A percentile compares a stretch with the other conserved stretches of the same genome.
phyloP scores from a whole-genome alignment of 176 grass and related monocot species.

The Carex myosuroides region DNA sequence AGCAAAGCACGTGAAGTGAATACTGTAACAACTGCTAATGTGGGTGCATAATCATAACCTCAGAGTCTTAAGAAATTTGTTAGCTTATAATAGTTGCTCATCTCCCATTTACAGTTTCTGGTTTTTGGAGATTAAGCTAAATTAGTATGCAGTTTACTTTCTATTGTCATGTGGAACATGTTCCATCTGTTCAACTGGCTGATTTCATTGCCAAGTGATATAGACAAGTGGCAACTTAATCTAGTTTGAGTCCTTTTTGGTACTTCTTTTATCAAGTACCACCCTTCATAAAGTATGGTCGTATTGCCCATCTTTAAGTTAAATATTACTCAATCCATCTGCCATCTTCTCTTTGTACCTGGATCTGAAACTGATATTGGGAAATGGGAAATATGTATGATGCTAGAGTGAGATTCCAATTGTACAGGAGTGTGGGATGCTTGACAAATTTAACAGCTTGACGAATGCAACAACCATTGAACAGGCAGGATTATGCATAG shows the following conservation, averaged over 20 bases:
- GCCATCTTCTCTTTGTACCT: not conserved
- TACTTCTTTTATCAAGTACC: not conserved
- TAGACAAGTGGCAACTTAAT: not conserved
- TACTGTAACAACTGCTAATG: not conserved
- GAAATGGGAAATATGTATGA: not conserved
- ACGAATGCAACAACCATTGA: not conserved
- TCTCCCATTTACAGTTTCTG: not conserved
- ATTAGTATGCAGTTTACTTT: not conserved
- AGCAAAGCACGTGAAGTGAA: not conserved
- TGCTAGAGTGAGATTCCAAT: not conserved
- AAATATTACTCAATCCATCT: not conserved
- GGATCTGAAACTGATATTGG: not conserved
- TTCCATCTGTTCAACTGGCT: not conserved
- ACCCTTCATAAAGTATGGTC: not conserved
- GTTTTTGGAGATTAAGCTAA: not conserved
- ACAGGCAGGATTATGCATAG: not conserved
- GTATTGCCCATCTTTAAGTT: not conserved
- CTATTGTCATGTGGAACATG: not conserved
- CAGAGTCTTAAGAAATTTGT: not conserved
- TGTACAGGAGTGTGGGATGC: not conserved
- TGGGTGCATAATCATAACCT: not conserved
- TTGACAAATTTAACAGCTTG: not conserved
- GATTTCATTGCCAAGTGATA: not conserved
- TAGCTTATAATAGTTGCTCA: not conserved
- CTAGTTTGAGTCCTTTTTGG: not conserved